Evolutionary conservation across 2,329 filamentous ascomycete genomes (phyloP).

Genomic region (Raffaelea albimanens): DNA sequence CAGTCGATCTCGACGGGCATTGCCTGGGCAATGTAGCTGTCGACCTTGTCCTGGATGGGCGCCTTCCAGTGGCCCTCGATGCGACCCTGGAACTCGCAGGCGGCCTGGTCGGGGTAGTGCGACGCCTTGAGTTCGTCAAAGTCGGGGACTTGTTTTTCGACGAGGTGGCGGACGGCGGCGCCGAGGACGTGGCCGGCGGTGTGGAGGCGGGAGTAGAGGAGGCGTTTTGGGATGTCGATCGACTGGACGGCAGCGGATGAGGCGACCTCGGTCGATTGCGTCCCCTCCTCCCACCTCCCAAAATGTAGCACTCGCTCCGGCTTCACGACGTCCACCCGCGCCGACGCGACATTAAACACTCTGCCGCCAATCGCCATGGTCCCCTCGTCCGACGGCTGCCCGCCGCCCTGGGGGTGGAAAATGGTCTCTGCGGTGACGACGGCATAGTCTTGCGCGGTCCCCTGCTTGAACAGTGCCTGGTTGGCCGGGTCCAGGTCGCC

Average conservation of each 20-base stretch:
- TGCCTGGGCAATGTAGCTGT: constrained; percentile 45
- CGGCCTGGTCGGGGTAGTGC: constrained; percentile 59
- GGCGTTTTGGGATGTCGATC: constrained; percentile 51
- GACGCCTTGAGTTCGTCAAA: constrained; percentile 63
- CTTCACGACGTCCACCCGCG: constrained; percentile 41
- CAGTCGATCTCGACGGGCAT: constrained; percentile 56
- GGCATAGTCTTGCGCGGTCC: constrained; percentile 39
- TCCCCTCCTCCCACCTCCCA: constrained; percentile 24
- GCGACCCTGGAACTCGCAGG: constrained; percentile 57
- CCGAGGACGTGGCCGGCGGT: constrained; percentile 68
- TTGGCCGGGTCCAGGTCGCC: constrained; percentile 39
- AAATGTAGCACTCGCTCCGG: constrained; percentile 56
- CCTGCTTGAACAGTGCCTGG: constrained; percentile 49
- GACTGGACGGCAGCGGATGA: constrained; percentile 39
- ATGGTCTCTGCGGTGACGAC: constrained; percentile 57
- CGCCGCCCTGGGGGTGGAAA: constrained; percentile 67
- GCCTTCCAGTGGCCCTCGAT: constrained; percentile 57
- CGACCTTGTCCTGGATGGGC: constrained; percentile 49
- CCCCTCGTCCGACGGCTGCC: constrained; percentile 61
- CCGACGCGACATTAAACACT: constrained; percentile 43
- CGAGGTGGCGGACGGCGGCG: constrained; percentile 51
- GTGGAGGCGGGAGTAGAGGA: constrained; percentile 58
- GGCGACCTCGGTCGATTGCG: constrained; percentile 13
- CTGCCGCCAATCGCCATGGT: constrained; percentile 31
- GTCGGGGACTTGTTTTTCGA: constrained; percentile 37